Evolutionary conservation across 2,329 filamentous ascomycete species (phyloP).

Genomic region (Colletotrichum sp.): DNA sequence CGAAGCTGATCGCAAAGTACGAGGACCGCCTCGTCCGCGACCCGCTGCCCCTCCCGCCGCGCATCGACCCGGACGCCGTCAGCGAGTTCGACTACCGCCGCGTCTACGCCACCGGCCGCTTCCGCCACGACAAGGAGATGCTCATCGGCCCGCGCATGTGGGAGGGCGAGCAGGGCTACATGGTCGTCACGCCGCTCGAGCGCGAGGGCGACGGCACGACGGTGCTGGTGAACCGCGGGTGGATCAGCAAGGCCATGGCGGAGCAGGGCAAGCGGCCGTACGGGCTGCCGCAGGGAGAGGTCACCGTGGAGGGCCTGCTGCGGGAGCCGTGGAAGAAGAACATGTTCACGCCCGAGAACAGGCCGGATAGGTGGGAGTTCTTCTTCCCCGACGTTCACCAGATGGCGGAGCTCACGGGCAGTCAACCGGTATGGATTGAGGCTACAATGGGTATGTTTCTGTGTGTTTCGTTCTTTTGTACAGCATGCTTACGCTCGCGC

Average conservation of each 20-base stretch:
- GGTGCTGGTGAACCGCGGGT: constrained; percentile 87
- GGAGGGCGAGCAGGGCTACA: constrained; percentile 88
- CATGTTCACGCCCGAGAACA: constrained; percentile 92
- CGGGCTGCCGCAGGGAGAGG: constrained; percentile 71
- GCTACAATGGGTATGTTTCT: constrained; percentile 79
- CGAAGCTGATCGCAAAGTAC: constrained; percentile 85
- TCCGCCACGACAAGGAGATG: constrained; percentile 94
- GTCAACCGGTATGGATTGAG: constrained; percentile 92
- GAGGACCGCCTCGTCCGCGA: constrained; percentile 89
- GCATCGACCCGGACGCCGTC: constrained; percentile 81
- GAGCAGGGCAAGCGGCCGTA: constrained; percentile 69
- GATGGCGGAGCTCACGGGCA: constrained; percentile 85
- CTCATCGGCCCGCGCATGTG: constrained; percentile 87
- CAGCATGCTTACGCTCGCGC: constrained; percentile 17
- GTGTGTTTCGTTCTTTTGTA: neutral
- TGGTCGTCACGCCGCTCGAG: constrained; percentile 91
- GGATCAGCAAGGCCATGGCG: constrained; percentile 81
- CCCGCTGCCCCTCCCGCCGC: constrained; percentile 84
- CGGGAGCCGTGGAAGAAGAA: constrained; percentile 96
- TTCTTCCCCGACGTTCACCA: constrained; percentile 94
- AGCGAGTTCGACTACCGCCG: constrained; percentile 91
- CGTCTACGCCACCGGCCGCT: constrained; percentile 75
- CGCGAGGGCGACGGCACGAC: constrained; percentile 66
- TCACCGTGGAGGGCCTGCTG: constrained; percentile 83
- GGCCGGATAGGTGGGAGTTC: constrained; percentile 82